Conservation (phyloP, 2,329 filamentous ascomycete genomes). For the Fusarium sp. region DNA sequence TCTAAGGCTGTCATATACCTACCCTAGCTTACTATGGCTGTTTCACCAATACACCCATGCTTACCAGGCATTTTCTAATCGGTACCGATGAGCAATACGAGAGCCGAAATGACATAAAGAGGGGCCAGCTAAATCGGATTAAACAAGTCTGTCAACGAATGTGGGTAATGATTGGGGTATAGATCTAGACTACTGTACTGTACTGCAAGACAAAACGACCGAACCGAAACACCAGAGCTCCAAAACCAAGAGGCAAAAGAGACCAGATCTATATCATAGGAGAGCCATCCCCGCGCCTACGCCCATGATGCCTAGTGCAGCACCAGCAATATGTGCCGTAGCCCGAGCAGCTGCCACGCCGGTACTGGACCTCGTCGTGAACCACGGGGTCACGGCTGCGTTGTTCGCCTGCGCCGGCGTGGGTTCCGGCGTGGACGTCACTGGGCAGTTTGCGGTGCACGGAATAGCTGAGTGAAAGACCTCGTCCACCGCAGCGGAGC, state of each 20-base stretch:
- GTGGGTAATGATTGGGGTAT: conserved; percentile 22
- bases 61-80: too few relatives aligned
- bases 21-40: neutral
- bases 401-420: conserved; percentile 31
- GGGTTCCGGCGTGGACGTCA: conserved; percentile 19
- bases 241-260: conserved; percentile 3
- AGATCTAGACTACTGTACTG: conserved; percentile 7
- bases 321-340: conserved; percentile 46
- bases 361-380: conserved; percentile 41
- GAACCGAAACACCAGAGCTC: conserved; percentile 18
- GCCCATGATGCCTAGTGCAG: conserved; percentile 48
- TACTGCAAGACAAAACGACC: neutral
- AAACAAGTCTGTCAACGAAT: conserved; percentile 9
- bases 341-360: conserved; percentile 37
- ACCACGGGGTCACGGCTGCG: conserved; percentile 38
- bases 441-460: conserved; percentile 53
- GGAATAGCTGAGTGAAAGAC: conserved; percentile 58
- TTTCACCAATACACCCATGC: neutral
- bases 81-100: neutral
- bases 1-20: too few relatives aligned
- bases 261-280: conserved; percentile 22
- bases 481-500: conserved; percentile 58
- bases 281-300: conserved; percentile 47
- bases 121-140: neutral
- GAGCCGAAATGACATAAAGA: neutral